phyloP scores from a whole-genome alignment of 2,329 filamentous ascomycete species.

The Cladosporium sp. region DNA sequence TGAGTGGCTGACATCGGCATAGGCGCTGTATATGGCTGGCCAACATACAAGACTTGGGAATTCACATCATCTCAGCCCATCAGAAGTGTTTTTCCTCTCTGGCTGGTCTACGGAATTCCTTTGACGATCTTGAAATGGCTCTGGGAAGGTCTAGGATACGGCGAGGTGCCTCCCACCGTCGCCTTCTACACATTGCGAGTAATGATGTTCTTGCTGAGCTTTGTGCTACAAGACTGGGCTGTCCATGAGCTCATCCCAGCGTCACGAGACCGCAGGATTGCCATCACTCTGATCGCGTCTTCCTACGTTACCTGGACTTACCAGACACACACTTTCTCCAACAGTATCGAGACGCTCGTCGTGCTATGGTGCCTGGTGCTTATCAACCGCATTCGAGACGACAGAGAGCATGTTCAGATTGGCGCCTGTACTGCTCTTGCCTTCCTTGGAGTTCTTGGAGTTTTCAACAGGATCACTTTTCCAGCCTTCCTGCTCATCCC shows the following conservation, averaged over 20 bases:
- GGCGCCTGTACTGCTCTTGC: constrained; percentile 74
- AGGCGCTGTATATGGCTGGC: constrained; percentile 93
- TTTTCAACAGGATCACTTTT: constrained; percentile 97
- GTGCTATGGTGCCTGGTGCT: constrained; percentile 92
- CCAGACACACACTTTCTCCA: constrained; percentile 97
- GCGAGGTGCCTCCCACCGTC: constrained; percentile 72
- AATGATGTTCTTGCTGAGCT: constrained; percentile 91
- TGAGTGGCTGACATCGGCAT: constrained; percentile 7
- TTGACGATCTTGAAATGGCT: constrained; percentile 92
- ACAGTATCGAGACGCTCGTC: constrained; percentile 88
- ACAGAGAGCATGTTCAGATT: constrained; percentile 72
- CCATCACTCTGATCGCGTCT: constrained; percentile 81
- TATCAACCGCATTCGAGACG: constrained; percentile 77
- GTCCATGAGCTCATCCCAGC: constrained; percentile 84
- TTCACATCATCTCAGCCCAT: constrained; percentile 86
- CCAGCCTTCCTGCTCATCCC: constrained; percentile 88
- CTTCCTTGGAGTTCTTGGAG: constrained; percentile 74
- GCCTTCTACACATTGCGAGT: constrained; percentile 87
- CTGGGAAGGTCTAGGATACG: constrained; percentile 79
- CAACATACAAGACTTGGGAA: constrained; percentile 88
- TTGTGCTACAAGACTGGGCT: constrained; percentile 97
- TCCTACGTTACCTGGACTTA: constrained; percentile 99
- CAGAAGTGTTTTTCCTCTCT: constrained; percentile 93
- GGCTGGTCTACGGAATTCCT: constrained; percentile 89
- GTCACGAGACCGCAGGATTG: constrained; percentile 64